A percentile compares a stretch with the other conserved stretches of the same genome.
phyloP scores from a whole-genome alignment of 2,329 filamentous ascomycete genomes.

The Magnaporthiopsis incrustans region DNA sequence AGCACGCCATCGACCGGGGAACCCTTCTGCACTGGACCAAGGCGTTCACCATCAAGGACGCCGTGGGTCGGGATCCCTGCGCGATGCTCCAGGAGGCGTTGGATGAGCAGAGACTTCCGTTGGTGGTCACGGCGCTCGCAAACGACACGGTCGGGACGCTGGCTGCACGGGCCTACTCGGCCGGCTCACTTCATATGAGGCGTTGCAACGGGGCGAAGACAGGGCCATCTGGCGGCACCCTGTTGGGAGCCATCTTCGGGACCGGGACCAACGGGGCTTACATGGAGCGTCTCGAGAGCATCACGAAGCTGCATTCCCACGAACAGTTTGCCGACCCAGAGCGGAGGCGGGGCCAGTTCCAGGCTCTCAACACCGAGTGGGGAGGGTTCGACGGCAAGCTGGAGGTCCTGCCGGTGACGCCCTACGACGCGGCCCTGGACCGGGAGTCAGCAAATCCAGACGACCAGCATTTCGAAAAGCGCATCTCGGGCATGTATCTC shows the following conservation, averaged over 20 bases:
- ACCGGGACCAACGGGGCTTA: conserved; percentile 97
- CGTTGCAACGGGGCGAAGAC: conserved; percentile 60
- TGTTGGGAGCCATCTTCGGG: conserved; percentile 90
- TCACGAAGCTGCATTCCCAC: conserved; percentile 65
- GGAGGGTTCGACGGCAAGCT: conserved; percentile 93
- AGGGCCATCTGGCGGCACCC: conserved; percentile 12
- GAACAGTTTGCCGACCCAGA: conserved; percentile 23
- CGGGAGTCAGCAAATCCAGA: conserved; percentile 77
- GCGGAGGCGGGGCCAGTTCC: conserved; percentile 66
- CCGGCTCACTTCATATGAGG: conserved; percentile 40
- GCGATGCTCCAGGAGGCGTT: conserved; percentile 80
- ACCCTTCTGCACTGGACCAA: conserved; percentile 95
- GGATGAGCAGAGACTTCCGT: conserved; percentile 73
- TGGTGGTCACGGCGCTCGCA: conserved; percentile 90
- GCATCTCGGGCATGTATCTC: conserved; percentile 96
- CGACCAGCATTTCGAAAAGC: conserved; percentile 97
- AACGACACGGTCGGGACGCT: conserved; percentile 97
- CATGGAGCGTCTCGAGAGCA: conserved; percentile 80
- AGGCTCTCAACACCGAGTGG: conserved; percentile 89
- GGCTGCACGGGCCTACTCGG: conserved; percentile 92
- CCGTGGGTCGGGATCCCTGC: conserved; percentile 89
- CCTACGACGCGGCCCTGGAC: conserved; percentile 75
- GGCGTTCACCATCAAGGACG: conserved; percentile 90
- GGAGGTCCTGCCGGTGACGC: conserved; percentile 74
- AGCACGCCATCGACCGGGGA: conserved; percentile 88